phyloP scores from a whole-genome alignment of 257 asterid species.

The Hygrophila difformis region DNA sequence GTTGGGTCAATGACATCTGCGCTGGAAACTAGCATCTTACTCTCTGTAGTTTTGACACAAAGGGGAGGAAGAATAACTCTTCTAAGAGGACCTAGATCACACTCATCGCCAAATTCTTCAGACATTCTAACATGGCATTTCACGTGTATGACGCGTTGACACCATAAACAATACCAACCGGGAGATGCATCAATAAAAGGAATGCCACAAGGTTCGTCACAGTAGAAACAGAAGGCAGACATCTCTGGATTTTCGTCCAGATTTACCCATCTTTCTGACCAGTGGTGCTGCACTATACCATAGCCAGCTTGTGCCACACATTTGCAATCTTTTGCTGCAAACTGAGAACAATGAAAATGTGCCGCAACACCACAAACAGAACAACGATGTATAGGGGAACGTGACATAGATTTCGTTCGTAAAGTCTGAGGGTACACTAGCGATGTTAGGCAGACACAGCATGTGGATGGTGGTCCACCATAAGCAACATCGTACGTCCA shows the following conservation, averaged over 20 bases:
- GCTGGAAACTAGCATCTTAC: slow-evolving; percentile 37
- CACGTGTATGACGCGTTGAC: slow-evolving; percentile 75
- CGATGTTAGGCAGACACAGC: slow-evolving; percentile 66
- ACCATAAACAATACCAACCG: slow-evolving; percentile 87
- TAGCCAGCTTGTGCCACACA: slow-evolving; percentile 71
- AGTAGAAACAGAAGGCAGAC: slow-evolving; percentile 67
- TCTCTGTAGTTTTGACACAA: slow-evolving; percentile 53
- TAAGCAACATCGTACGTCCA: slow-evolving; percentile 62
- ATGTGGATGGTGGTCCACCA: slow-evolving; percentile 62
- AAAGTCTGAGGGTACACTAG: slow-evolving; percentile 44
- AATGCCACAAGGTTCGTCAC: slow-evolving; percentile 80
- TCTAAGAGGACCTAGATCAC: slow-evolving; percentile 74
- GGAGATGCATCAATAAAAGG: slow-evolving; percentile 83
- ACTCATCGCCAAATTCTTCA: slow-evolving; percentile 60
- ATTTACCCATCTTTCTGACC: slow-evolving; percentile 84
- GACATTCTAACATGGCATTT: slow-evolving; percentile 79
- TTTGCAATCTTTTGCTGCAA: slow-evolving; percentile 72
- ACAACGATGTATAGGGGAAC: slow-evolving; percentile 51
- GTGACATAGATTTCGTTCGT: slow-evolving; percentile 42
- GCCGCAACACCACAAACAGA: slow-evolving; percentile 74
- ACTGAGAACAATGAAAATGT: slow-evolving; percentile 57
- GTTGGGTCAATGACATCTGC: slow-evolving; percentile 44
- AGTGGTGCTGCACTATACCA: slow-evolving; percentile 59
- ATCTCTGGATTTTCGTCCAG: slow-evolving; percentile 74
- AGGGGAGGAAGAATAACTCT: slow-evolving; percentile 80